phyloP scores from a whole-genome alignment of 768 basidiomycete species.

The Auricularia cornea region DNA sequence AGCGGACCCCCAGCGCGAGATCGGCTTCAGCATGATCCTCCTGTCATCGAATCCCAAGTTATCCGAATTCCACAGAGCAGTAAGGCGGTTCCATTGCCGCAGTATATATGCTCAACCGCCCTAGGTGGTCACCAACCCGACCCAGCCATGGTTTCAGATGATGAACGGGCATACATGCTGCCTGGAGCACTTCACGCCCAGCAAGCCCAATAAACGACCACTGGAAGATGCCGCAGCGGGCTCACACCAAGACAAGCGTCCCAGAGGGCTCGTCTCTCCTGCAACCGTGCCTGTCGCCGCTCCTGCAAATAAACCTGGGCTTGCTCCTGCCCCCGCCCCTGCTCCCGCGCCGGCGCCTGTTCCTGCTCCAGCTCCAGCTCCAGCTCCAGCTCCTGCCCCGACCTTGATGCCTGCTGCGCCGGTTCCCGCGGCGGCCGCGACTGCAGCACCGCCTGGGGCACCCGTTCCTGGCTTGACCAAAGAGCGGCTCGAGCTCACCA shows the following conservation, averaged over 20 bases:
- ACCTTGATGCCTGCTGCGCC: too few species aligned
- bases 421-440: too few species aligned
- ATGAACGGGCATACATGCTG: not conserved
- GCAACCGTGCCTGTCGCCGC: not conserved
- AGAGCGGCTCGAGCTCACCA: too few species aligned
- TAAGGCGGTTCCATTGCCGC: not conserved
- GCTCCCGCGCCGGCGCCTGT: not conserved
- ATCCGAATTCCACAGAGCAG: not conserved
- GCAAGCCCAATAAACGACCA: not conserved
- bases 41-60: not conserved
- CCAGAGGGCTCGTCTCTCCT: not conserved
- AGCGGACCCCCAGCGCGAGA: not conserved
- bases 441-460: too few species aligned
- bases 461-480: too few species aligned
- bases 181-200: not conserved
- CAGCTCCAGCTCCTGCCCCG: not conserved
- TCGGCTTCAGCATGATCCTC: not conserved
- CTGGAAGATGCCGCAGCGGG: not conserved
- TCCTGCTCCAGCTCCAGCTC: not conserved
- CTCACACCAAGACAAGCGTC: not conserved
- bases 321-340: not conserved
- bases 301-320: not conserved
- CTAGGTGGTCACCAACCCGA: not conserved
- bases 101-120: not conserved
- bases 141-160: not conserved